A percentile compares a stretch with the other conserved stretches of the same genome.
phyloP scores from a whole-genome alignment of 306 rosid genomes.

The Prunus mongolica region DNA sequence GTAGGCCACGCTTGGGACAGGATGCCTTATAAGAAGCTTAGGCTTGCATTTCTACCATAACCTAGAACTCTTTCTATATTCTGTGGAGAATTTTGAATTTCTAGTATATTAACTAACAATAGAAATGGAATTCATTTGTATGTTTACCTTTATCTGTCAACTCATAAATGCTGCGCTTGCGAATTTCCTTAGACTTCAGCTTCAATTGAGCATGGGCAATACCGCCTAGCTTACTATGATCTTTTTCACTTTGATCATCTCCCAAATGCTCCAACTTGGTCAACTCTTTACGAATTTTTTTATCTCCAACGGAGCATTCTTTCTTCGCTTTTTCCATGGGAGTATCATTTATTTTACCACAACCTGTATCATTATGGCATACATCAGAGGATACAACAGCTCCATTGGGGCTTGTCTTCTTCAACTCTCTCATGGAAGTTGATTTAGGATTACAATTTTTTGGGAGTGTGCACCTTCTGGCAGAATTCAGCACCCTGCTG shows the following conservation, averaged over 20 bases:
- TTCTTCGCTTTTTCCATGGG: constrained; percentile 20
- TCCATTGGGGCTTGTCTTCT: constrained; percentile 23
- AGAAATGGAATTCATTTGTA: background rate
- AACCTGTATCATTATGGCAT: constrained; percentile 14
- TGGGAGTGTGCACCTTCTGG: constrained; percentile 38
- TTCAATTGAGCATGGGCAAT: constrained; percentile 25
- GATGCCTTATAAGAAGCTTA: background rate
- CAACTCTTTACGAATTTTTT: constrained; percentile 15
- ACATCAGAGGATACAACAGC: constrained; percentile 15
- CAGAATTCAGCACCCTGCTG: constrained; percentile 41
- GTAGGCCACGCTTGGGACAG: background rate
- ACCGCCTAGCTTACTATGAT: constrained; percentile 13
- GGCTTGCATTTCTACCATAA: background rate
- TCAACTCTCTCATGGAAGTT: constrained; percentile 29
- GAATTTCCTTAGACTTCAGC: constrained; percentile 43
- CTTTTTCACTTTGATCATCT: constrained; percentile 24
- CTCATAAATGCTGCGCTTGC: constrained; percentile 59
- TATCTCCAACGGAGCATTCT: constrained; percentile 17
- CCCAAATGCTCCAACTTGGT: constrained; percentile 26
- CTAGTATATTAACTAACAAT: background rate
- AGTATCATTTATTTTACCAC: constrained; percentile 20
- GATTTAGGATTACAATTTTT: constrained; percentile 18
- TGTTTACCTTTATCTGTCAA: constrained; percentile 50
- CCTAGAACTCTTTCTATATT: background rate
- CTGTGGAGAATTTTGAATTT: background rate